phyloP scores from a whole-genome alignment of 2,329 filamentous ascomycete species.

The Hypomyces perniciosus region DNA sequence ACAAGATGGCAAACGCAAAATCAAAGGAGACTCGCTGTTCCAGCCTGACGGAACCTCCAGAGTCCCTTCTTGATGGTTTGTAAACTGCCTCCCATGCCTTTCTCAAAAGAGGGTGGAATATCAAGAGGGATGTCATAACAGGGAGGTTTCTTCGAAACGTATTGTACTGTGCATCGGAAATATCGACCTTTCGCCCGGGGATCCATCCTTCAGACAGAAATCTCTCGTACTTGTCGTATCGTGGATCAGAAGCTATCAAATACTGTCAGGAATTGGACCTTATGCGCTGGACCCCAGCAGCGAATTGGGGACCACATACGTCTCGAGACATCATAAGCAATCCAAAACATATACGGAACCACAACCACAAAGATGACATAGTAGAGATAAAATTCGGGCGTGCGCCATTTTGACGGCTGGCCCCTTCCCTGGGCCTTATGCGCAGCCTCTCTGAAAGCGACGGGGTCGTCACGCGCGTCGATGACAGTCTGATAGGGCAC shows the following conservation, averaged over 20 bases:
- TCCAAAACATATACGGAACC: conserved; percentile 85
- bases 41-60: conserved; percentile 51
- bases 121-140: conserved; percentile 65
- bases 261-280: conserved; percentile 14
- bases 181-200: conserved; percentile 84
- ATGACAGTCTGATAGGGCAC: conserved; percentile 57
- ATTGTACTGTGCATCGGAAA: conserved; percentile 82
- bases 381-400: conserved; percentile 81
- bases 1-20: conserved; percentile 71
- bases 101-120: conserved; percentile 74
- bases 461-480: conserved; percentile 43
- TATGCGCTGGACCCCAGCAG: background rate
- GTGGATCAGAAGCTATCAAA: conserved; percentile 65
- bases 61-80: conserved; percentile 27
- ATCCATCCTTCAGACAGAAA: conserved; percentile 83
- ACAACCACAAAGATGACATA: conserved; percentile 58
- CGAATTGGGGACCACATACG: conserved; percentile 42
- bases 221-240: conserved; percentile 67
- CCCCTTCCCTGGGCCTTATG: conserved; percentile 37
- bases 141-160: conserved; percentile 83
- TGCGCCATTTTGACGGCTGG: conserved; percentile 72
- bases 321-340: conserved; percentile 78
- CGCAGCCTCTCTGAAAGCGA: conserved; percentile 25
- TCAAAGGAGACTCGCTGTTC: conserved; percentile 76
- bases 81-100: conserved; percentile 59